A percentile compares a stretch with the other conserved stretches of the same genome.
These are phyloP conservation scores for Vanrija sp. DNA, from an alignment of 1,284 basidiomycete species.

Conservation along the genomic window DNA sequence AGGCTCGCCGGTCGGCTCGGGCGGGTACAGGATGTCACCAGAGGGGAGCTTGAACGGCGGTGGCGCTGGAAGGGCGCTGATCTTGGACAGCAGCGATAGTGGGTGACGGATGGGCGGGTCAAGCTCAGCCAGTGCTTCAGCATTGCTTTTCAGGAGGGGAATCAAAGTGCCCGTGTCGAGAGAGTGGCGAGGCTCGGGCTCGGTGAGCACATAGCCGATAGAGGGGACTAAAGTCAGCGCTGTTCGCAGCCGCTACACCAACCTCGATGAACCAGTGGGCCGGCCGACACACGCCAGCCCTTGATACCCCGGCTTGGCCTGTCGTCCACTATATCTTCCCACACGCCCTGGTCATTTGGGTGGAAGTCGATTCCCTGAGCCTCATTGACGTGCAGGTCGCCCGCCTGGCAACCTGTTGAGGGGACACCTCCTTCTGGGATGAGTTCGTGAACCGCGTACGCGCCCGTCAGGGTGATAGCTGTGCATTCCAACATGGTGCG, in stretches of 20 bases:
- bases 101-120: conserved; percentile 63
- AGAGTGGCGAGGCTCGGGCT: conserved; percentile 52
- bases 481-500: conserved; percentile 70
- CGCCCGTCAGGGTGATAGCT: conserved; percentile 60
- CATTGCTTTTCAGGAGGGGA: conserved; percentile 50
- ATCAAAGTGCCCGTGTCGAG: conserved; percentile 43
- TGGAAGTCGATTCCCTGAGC: conserved; percentile 62
- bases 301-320: conserved; percentile 34
- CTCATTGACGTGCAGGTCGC: conserved; percentile 64
- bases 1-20: conserved; percentile 44
- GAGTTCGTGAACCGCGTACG: conserved; percentile 78
- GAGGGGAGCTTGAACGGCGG: conserved; percentile 65
- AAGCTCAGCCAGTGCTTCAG: conserved; percentile 52
- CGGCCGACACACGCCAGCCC: conserved; percentile 66
- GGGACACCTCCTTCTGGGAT: conserved; percentile 56
- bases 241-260: conserved; percentile 18
- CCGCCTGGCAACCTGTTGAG: conserved; percentile 54
- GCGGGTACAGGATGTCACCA: conserved; percentile 71
- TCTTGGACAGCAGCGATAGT: conserved; percentile 62
- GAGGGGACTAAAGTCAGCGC: conserved; percentile 62
- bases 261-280: conserved; percentile 78
- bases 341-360: conserved; percentile 64
- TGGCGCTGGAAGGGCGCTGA: conserved; percentile 59
- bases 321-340: conserved; percentile 57
- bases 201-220: conserved; percentile 74